Evolutionary conservation across 441 rosid species (phyloP), one percentile per base, ranked within the genome.

Genomic region (Iberis amara): DNA sequence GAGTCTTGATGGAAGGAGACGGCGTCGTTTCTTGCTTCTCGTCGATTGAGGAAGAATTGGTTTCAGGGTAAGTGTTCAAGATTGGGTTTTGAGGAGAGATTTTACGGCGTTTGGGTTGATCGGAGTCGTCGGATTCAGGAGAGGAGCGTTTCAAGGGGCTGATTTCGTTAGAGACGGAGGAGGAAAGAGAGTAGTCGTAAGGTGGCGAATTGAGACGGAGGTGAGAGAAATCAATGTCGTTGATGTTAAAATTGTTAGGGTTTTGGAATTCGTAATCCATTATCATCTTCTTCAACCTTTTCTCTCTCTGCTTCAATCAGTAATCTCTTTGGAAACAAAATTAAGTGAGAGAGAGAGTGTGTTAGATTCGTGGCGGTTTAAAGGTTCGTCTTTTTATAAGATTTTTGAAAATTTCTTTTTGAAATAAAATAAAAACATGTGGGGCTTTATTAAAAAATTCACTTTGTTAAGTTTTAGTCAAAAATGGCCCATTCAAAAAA

Each of bases 201-300:
- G 60, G 70, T 27, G 70, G 59, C 0, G 70, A 65, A 5, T 55
- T 23, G 55, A 65, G 60, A 6, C 60, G 50, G 55, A 65, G 65
- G 50, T 52, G 70, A 45, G 70, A 58, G 15, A 65, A 55, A 52
- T 65, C 70, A 52, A 39, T 57, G 49, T 65, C 70, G 24, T 65
- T 27, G 49, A 57, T 11, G 54, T 15, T 64, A 6, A 50, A 41
- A 30, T 50, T 50, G 41, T 35, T 18, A 57, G 42, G 52, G 0
- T 56, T 46, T 39, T 39, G 31, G 15, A 35, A 30, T 6, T 48
- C 39, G 0, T 65, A 42, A 38, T 23, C 50, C 50, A 9, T 13
- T 48, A 38, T 57, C 69, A 57, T 64, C 56, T n/a, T n/a, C n/a
- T n/a, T n/a, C n/a, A n/a, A n/a, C n/a, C n/a, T n/a, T n/a, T n/a